Conservation (phyloP, 495 filamentous ascomycete genomes). For the Neurospora africana region DNA sequence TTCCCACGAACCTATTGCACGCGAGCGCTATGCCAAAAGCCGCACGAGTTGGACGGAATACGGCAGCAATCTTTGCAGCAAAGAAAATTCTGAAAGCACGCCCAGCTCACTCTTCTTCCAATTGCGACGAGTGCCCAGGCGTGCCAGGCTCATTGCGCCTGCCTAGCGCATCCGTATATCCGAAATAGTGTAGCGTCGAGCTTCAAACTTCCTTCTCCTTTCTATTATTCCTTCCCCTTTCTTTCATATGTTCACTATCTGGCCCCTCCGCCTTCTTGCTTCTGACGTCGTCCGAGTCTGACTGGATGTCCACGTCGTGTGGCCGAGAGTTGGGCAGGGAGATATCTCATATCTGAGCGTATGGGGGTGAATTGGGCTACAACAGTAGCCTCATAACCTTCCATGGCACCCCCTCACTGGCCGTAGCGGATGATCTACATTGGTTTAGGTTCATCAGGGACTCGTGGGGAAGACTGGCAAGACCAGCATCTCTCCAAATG, state of each 20-base stretch:
- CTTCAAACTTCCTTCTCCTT: neutral
- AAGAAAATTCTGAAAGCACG: constrained; percentile 1
- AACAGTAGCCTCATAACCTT: neutral
- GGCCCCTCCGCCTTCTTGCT: neutral
- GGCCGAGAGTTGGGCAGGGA: neutral
- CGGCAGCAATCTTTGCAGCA: neutral
- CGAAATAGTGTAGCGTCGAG: neutral
- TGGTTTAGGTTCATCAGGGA: neutral
- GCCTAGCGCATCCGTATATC: neutral
- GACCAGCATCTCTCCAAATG: neutral
- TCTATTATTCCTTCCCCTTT: neutral
- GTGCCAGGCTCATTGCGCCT: neutral
- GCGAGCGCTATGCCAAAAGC: neutral
- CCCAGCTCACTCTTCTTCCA: neutral
- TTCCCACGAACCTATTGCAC: neutral
- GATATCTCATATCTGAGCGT: neutral
- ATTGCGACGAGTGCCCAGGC: neutral
- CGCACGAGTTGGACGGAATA: neutral
- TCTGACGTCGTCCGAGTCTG: neutral
- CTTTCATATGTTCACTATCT: neutral
- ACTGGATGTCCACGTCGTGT: neutral
- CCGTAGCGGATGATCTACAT: neutral
- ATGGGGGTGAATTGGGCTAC: neutral
- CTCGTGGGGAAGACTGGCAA: neutral
- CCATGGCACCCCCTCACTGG: neutral